Evolutionary conservation across 2,329 filamentous ascomycete species (phyloP), one percentile per base, ranked within the genome.

Genomic region (Leptoxyphium fumago): DNA sequence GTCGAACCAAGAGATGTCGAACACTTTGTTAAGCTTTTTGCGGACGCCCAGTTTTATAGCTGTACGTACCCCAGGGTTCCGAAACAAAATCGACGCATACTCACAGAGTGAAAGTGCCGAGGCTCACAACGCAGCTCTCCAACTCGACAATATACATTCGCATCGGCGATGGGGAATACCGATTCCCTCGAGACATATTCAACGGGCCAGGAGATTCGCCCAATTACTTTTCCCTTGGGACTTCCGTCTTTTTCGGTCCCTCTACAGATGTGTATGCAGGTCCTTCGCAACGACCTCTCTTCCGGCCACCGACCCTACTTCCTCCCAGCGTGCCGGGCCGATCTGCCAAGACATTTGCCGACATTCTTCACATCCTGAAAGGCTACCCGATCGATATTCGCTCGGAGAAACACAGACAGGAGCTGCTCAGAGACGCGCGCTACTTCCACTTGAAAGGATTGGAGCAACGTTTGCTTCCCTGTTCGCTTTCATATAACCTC

Each of bases 141-240:
- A 84, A 89, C 53, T 85, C 86, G 49, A 84, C 84, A 55, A 93
- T 95, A 58, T 94, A 88, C 68, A 87, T 94, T 55, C 82, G 84
- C 48, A 89, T 96, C 55, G 89, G 89, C 47, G 78, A 84, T 52
- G 77, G 75, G 46, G 79, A 91, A 55, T 96, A 96, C 64, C 82
- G 87, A 59, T 88, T 96, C 51, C 84, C 88, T 2, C 82, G 87
- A 49, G 84, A 94, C 54, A 72, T 94, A 48, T 94, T 96, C 63
- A 81, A 76, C 28, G 75, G 77, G 30, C 85, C 87, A 1, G 89
- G 88, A 21, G 88, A 96, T 64, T 80, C 78, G n/a, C 88, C 88
- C 10, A 96, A 96, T 62, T 96, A 87, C 71, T 96, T 96, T 69
- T 82, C 86, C 0, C 74, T 95, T 2, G 88, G 88, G 46, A 94